Conservation (phyloP, 2,329 filamentous ascomycete species). For the Pseudocercospora musae region DNA sequence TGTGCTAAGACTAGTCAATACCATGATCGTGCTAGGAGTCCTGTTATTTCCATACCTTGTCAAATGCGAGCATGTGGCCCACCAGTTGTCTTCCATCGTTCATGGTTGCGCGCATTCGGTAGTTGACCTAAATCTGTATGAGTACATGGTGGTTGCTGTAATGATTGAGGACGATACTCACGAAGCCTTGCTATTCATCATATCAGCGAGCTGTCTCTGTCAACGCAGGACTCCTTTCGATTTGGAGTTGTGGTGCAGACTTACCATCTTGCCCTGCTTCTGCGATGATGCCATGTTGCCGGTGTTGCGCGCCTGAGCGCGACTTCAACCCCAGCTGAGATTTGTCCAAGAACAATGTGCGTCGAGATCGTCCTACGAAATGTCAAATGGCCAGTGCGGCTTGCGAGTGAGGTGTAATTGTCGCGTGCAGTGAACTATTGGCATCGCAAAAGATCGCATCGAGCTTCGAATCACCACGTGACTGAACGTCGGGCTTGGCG, state of each 20-base stretch:
- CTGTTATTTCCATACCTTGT: constrained; percentile 64
- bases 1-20: constrained; percentile 63
- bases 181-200: constrained; percentile 59
- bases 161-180: constrained; percentile 43
- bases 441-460: background rate
- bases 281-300: constrained; percentile 43
- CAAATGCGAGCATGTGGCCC: constrained; percentile 96
- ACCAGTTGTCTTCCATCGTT: constrained; percentile 95
- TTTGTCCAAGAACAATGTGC: background rate
- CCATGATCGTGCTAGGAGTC: background rate
- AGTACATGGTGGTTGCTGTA: constrained; percentile 10
- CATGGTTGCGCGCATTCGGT: constrained; percentile 95
- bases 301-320: constrained; percentile 40
- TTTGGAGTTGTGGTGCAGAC: constrained; percentile 40
- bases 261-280: constrained; percentile 99
- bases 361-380: background rate
- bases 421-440: background rate
- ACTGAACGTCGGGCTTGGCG: background rate
- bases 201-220: constrained; percentile 44
- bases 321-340: constrained; percentile 7
- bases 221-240: constrained; percentile 39
- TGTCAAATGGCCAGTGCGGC: background rate
- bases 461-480: background rate
- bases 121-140: constrained; percentile 74
- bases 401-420: background rate